Conservation (phyloP, 2,329 filamentous ascomycete genomes). For the Colletotrichum sansevieriae region DNA sequence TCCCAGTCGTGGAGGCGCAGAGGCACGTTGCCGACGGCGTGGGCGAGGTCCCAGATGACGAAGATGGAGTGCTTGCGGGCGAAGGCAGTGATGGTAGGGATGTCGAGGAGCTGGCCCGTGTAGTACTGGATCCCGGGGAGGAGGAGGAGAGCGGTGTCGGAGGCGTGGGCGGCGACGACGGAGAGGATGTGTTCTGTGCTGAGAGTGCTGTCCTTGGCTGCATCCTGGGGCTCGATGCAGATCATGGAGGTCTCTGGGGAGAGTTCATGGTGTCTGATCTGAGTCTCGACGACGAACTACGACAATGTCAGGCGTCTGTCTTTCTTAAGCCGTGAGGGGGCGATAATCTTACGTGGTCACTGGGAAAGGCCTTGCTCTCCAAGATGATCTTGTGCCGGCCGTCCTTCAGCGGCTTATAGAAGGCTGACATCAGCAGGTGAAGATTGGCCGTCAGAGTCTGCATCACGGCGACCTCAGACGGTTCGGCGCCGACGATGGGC, state of each 20-base stretch:
- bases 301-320: too few relatives aligned
- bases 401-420: constrained; percentile 75
- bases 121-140: constrained; percentile 94
- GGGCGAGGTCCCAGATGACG: constrained; percentile 90
- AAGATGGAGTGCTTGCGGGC: constrained; percentile 78
- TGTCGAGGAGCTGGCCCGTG: constrained; percentile 90
- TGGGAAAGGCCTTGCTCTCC: constrained; percentile 88
- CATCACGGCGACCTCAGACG: constrained; percentile 84
- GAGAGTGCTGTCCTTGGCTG: constrained; percentile 66
- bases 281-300: constrained; percentile 83
- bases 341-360: constrained; percentile 75
- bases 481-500: constrained; percentile 75
- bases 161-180: constrained; percentile 80
- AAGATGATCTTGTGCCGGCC: constrained; percentile 79
- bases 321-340: too few relatives aligned
- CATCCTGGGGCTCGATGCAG: constrained; percentile 70
- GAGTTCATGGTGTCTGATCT: constrained; percentile 77
- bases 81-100: constrained; percentile 81
- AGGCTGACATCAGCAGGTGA: constrained; percentile 84
- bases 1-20: constrained; percentile 87
- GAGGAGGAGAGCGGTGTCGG: constrained; percentile 79
- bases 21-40: constrained; percentile 87
- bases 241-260: constrained; percentile 76
- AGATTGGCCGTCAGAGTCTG: constrained; percentile 84
- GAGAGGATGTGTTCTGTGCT: constrained; percentile 78